A percentile compares a stretch with the other conserved stretches of the same genome.
Conservation (phyloP, 176 grass and related monocot species). For the Oropetium thomaeum region DNA sequence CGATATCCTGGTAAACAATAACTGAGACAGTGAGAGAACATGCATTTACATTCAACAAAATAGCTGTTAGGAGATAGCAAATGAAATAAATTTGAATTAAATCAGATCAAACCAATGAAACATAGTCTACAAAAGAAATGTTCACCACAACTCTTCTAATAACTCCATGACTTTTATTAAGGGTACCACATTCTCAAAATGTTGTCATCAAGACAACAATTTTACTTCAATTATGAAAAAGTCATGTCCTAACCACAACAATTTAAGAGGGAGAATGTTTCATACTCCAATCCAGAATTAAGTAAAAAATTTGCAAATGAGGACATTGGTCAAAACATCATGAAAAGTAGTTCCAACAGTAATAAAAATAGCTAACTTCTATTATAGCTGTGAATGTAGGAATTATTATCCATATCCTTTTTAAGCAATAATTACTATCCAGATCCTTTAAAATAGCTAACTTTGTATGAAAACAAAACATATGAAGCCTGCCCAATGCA, state of each 20-base stretch:
- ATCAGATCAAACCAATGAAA: not conserved
- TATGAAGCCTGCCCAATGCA: not conserved
- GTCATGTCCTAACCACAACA: too few species aligned
- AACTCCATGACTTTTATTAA: not conserved
- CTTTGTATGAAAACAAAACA: constrained; percentile 4
- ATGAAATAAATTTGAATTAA: not conserved
- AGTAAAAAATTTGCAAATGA: not conserved
- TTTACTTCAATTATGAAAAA: too few species aligned
- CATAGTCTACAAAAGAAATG: not conserved
- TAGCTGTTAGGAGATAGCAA: not conserved
- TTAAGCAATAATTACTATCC: constrained; percentile 4
- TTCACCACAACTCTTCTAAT: not conserved
- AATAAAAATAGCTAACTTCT: not conserved
- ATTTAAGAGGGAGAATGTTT: too few species aligned
- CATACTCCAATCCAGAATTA: not conserved
- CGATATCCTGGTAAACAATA: too few species aligned
- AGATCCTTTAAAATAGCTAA: not conserved
- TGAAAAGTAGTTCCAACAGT: not conserved
- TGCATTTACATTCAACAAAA: constrained; percentile 1
- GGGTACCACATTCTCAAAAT: too few species aligned
- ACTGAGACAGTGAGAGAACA: too few species aligned
- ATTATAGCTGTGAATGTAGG: not conserved
- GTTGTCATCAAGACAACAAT: too few species aligned
- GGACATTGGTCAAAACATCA: not conserved
- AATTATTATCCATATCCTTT: not conserved